Evolutionary conservation across 768 basidiomycete genomes (phyloP).

Genomic region (Pleurotus salmoneostramineus): DNA sequence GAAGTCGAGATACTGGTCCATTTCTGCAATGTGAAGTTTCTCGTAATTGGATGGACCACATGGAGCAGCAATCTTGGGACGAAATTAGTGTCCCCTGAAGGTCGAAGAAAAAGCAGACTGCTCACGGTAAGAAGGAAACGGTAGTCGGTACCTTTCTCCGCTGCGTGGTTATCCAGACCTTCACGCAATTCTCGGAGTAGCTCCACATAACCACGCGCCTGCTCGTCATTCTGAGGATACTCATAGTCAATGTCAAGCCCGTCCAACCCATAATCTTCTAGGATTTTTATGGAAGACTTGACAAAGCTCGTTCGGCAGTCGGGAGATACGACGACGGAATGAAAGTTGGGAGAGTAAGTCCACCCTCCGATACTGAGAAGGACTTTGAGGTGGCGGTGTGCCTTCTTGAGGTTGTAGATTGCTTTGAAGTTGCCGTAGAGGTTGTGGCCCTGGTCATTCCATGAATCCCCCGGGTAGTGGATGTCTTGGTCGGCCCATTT

Average conservation of each 20-base stretch:
- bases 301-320: constrained; percentile 72
- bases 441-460: constrained; percentile 89
- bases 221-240: constrained; percentile 74
- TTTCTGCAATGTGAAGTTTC: constrained; percentile 73
- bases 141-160: constrained; percentile 49
- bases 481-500: constrained; percentile 96
- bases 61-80: constrained; percentile 78
- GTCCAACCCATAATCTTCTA: constrained; percentile 92
- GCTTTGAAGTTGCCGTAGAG: constrained; percentile 96
- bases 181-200: constrained; percentile 72
- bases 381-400: constrained; percentile 74
- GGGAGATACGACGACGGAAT: constrained; percentile 71
- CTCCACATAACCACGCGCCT: constrained; percentile 83
- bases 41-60: constrained; percentile 86
- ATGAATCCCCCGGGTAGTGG: constrained; percentile 91
- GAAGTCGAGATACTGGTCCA: constrained; percentile 88
- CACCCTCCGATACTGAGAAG: constrained; percentile 93
- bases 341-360: constrained; percentile 88
- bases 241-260: constrained; percentile 94
- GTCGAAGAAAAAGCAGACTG: constrained; percentile 18
- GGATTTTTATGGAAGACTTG: constrained; percentile 66
- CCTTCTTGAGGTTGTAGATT: constrained; percentile 86
- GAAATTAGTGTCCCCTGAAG: constrained; percentile 4
- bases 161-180: constrained; percentile 73
- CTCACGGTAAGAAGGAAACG: constrained; percentile 71